phyloP scores from a whole-genome alignment of 345 rosid species.

The Noccaea caerulescens region DNA sequence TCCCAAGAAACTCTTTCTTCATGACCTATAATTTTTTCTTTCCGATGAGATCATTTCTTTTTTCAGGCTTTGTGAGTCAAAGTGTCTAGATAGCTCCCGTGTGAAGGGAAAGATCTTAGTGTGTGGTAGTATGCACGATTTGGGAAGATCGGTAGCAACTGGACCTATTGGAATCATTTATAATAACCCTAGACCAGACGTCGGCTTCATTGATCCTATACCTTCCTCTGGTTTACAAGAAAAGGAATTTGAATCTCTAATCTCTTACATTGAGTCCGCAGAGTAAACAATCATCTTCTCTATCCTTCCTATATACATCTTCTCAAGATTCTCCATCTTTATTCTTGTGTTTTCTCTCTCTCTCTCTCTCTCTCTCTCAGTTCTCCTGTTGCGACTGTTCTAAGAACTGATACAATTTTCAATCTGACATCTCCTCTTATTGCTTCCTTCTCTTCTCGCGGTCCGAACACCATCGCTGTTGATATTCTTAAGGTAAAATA shows the following conservation, averaged over 20 bases:
- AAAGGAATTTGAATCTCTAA: not conserved
- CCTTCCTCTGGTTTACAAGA: slow-evolving; percentile 30
- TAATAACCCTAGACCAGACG: not conserved
- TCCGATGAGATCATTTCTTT: not conserved
- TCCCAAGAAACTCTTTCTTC: not conserved
- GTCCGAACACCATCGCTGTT: slow-evolving; percentile 53
- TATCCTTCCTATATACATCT: not conserved
- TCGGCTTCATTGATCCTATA: slow-evolving; percentile 18
- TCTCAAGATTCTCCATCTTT: not conserved
- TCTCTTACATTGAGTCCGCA: slow-evolving; percentile 38
- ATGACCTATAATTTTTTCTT: not conserved
- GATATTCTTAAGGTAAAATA: slow-evolving; percentile 53
- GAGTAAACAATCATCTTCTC: slow-evolving; percentile 38
- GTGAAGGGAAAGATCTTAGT: slow-evolving; percentile 51
- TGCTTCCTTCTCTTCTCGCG: slow-evolving; percentile 57
- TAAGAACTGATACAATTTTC: slow-evolving; percentile 37
- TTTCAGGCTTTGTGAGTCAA: slow-evolving; percentile 22
- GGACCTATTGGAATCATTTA: slow-evolving; percentile 41
- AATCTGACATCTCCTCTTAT: slow-evolving; percentile 43
- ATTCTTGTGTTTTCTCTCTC: not conserved
- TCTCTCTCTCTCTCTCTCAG: slow-evolving; percentile 12
- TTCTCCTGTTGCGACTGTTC: slow-evolving; percentile 33
- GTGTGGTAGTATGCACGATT: slow-evolving; percentile 1
- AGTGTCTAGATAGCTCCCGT: slow-evolving; percentile 22
- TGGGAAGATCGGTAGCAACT: not conserved